Base-by-base conservation (phyloP, 2,329 filamentous ascomycete genomes). In the Verticillium alfalfae region DNA sequence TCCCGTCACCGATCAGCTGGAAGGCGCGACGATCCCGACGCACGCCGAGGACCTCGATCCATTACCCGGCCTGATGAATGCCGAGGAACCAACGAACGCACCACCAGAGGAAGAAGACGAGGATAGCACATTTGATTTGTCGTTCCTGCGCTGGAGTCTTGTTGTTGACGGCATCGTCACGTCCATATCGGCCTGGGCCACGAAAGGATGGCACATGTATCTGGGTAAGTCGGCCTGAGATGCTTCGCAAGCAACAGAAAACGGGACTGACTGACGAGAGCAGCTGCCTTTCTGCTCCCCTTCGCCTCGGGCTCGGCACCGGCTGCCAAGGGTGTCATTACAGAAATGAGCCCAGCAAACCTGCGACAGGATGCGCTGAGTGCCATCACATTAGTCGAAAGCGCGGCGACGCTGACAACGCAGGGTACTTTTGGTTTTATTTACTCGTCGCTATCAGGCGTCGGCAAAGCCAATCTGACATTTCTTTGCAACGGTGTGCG, bases 261-360 rank as follows among this genome's bases (percentile, higher is more conserved):
- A 31, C 26, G 5, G 26, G 26, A 31, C 4, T 31, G 5, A 34
- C 57, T 60, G 0, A 59, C 3, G 0, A 4, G 36, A n/a, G 0
- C 62, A 81, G 83, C 88, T 1, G 87, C 87, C 0, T 81, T 84
- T 34, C 70, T 91, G 1, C 78, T 92, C 0, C 89, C 89, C 0
- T 84, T 91, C 36, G 88, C 86, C 0, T 88, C 88, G 0, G 89
- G 89, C 0, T 88, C 88, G 0, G 88, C 87, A 0, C 83, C 88
- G 0, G 87, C 88, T 0, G 87, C 88, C 1, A 92, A 91, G 66
- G 89, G 88, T 0, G 86, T 88, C n/a, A 90, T 91, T 63, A 82
- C 89, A 0, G 84, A 89, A 61, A 88, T 91, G 87, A 87, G 87
- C 55, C 77, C 86, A 0, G 78, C 84, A 1, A 79, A 79, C 0